Evolutionary conservation across 78 protist genomes (phyloP).

Genomic region (Bigelowiella natans): DNA sequence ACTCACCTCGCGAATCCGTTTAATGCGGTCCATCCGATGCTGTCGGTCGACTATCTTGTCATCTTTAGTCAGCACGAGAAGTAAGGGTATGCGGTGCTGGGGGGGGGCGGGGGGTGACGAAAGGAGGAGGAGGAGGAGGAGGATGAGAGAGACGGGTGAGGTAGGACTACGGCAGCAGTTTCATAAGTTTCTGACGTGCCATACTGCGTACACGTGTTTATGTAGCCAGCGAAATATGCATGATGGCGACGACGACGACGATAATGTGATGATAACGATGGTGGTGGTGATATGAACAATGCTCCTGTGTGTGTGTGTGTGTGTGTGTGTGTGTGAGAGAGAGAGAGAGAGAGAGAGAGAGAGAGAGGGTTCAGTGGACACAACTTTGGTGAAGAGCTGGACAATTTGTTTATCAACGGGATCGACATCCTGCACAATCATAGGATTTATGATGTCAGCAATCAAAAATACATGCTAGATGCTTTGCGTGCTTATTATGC

Average conservation of each 20-base stretch:
- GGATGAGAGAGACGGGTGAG: neutral
- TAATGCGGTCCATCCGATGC: neutral
- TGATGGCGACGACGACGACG: too few species aligned
- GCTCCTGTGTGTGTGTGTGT: too few species aligned
- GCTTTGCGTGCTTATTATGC: too few species aligned
- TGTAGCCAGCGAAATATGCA: too few species aligned
- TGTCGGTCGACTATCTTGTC: neutral
- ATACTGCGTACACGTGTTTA: too few species aligned
- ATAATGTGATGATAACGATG: neutral
- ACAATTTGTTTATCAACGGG: neutral
- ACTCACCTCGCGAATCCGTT: neutral
- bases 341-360: neutral
- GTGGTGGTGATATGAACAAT: neutral
- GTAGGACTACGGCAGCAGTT: too few species aligned
- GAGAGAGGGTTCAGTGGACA: neutral
- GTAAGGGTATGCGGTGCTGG: neutral
- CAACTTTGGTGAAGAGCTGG: neutral
- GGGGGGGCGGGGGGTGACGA: neutral
- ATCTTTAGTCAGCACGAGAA: neutral
- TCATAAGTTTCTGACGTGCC: too few species aligned
- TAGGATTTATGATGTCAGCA: too few species aligned
- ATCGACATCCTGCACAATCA: neutral
- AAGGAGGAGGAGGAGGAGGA: neutral
- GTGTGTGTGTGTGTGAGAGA: too few species aligned
- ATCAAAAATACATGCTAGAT: too few species aligned